Conservation (phyloP, 768 basidiomycete species). For the Cystofilobasidium capitatum region DNA sequence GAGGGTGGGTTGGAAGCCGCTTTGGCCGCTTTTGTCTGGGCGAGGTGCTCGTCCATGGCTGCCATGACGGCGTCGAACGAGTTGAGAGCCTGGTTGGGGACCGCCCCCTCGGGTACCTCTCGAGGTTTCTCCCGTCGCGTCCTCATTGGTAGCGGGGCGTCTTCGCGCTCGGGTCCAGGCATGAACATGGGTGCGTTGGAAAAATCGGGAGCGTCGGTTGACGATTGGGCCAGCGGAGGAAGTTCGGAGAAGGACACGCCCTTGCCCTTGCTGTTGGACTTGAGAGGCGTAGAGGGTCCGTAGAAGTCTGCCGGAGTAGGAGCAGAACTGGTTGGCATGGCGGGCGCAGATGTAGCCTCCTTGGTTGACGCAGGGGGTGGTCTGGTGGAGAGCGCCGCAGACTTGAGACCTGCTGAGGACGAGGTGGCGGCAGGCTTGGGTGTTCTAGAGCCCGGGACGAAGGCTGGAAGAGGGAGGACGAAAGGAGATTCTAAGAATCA, state of each 20-base stretch:
- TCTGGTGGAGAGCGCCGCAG: neutral
- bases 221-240: conserved; percentile 1
- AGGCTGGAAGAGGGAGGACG: neutral
- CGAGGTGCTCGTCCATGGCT: conserved; percentile 81
- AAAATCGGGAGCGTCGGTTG: conserved; percentile 19
- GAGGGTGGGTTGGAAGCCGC: neutral
- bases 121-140: conserved; percentile 5
- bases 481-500: neutral
- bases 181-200: conserved; percentile 2
- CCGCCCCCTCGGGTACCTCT: neutral
- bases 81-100: conserved; percentile 59
- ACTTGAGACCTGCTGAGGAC: too few relatives aligned
- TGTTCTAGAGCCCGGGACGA: conserved; percentile 3
- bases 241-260: conserved; percentile 7
- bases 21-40: conserved; percentile 27
- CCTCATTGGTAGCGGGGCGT: conserved; percentile 1
- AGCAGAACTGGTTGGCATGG: neutral
- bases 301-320: neutral
- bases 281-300: neutral
- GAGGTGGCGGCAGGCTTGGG: conserved; percentile 4
- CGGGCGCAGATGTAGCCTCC: neutral
- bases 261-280: neutral
- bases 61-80: conserved; percentile 95
- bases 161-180: conserved; percentile 1
- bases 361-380: neutral